Evolutionary conservation across 1,284 basidiomycete species (phyloP), one percentile per base, ranked within the genome.

Genomic region (Vanrija pseudolonga): DNA sequence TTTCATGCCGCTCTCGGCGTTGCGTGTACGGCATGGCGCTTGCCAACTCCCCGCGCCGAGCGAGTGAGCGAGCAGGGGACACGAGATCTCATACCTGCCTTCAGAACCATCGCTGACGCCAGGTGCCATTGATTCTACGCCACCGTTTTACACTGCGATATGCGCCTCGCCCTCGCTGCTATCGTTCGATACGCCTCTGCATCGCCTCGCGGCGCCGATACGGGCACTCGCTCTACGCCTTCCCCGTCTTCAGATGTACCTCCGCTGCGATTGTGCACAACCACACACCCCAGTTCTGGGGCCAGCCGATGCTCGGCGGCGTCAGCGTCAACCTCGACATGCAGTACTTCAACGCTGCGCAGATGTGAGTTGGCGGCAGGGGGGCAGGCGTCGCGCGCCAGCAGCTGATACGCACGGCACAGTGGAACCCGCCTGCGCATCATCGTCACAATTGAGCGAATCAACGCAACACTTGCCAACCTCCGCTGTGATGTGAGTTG

Each of bases 271-370:
- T 57, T 23, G 50, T 38, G 19, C 22, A 51, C 2, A 51, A 71
- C 6, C 51, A 54, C n/a, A 68, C 69, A 9, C 62, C 65, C 3
- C 12, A 50, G 12, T 74, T 71, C 56, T 74, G 72, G 72, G 69
- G 66, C 24, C 56, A 58, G 37, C 72, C 70, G 2, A 67, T 70
- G 63, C 42, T 63, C 6, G 53, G 54, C 2, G 72, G 72, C n/a
- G 69, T 72, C 3, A 61, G 62, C 17, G 45, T 71, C 15, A 54
- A 60, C 17, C 56, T 74, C 36, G 63, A 72, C 50, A 60, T 66
- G 43, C 57, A 64, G 26, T 72, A 68, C 50, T 57, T 63, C 44
- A 62, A 69, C 49, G 59, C 71, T 1, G 53, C 50, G 7, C 56
- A 50, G 8, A 23, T 47, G 53, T 47, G 45, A 47, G 45, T 47